These are phyloP conservation scores for Corymbia calophylla DNA, from an alignment of 441 rosid species.

Conservation along the genomic window DNA sequence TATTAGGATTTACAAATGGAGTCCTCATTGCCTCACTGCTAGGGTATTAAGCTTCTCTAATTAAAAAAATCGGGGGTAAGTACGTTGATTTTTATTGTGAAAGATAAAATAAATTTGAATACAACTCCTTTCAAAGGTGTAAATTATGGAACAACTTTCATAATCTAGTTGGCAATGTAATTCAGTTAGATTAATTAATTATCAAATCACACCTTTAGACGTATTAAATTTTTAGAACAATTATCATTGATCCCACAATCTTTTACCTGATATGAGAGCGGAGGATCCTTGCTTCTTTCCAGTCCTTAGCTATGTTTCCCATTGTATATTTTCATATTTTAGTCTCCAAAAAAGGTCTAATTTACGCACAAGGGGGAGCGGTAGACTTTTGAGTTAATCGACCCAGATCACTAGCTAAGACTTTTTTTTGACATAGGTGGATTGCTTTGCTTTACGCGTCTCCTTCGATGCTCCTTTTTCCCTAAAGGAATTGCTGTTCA, in stretches of 20 bases:
- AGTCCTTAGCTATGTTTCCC: background rate
- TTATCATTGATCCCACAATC: accelerated
- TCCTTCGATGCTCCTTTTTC: background rate
- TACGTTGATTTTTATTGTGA: background rate
- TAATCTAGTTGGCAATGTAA: background rate
- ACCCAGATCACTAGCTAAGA: background rate
- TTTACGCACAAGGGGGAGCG: background rate
- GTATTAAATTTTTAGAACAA: background rate
- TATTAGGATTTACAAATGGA: background rate
- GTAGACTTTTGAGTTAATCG: background rate
- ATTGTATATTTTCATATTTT: background rate
- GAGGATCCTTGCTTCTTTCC: background rate
- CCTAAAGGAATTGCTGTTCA: background rate
- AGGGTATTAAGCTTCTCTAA: background rate
- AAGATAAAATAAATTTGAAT: too few species aligned
- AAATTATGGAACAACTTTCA: background rate
- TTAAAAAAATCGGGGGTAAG: background rate
- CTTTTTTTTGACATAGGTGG: background rate
- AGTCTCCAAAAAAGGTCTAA: accelerated
- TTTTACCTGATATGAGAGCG: background rate
- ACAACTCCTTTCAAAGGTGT: background rate
- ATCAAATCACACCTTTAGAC: background rate
- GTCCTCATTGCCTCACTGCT: background rate
- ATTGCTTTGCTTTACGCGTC: background rate
- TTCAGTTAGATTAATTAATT: background rate